These are phyloP conservation scores for Carex cristatella DNA, from an alignment of 176 grass and related monocot species.

Conservation along the genomic window DNA sequence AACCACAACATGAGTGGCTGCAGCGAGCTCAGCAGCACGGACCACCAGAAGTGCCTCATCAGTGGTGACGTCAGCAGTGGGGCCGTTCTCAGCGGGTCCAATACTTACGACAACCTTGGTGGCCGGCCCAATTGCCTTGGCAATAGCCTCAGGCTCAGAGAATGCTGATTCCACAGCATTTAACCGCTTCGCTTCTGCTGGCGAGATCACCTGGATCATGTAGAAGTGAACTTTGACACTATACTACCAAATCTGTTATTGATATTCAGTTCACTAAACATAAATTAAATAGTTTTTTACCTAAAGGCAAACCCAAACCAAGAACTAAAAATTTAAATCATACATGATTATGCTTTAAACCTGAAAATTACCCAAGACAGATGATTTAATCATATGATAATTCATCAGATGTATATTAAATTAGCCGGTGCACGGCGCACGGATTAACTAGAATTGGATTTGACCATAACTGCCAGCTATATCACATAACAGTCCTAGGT, in stretches of 20 bases:
- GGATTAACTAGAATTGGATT: neutral
- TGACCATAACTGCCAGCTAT: neutral
- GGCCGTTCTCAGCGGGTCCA: conserved; percentile 48
- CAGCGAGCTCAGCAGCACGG: conserved; percentile 71
- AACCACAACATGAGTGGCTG: conserved; percentile 62
- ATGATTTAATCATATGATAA: neutral
- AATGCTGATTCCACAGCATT: conserved; percentile 68
- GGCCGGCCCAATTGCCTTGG: conserved; percentile 87
- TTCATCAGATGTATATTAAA: neutral
- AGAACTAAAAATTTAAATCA: neutral
- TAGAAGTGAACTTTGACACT: neutral
- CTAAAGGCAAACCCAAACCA: neutral
- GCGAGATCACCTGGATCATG: conserved; percentile 51
- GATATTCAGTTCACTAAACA: neutral
- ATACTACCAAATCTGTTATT: neutral
- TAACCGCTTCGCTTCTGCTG: conserved; percentile 50
- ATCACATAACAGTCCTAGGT: neutral
- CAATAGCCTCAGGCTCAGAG: conserved; percentile 58
- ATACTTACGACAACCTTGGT: conserved; percentile 85
- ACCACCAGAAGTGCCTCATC: conserved; percentile 82
- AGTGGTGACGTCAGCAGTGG: conserved; percentile 49
- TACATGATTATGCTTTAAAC: neutral
- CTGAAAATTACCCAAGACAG: neutral
- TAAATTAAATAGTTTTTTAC: neutral
- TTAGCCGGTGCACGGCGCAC: neutral